phyloP scores from a whole-genome alignment of 2,329 filamentous ascomycete genomes.

The Fusarium nygamai region DNA sequence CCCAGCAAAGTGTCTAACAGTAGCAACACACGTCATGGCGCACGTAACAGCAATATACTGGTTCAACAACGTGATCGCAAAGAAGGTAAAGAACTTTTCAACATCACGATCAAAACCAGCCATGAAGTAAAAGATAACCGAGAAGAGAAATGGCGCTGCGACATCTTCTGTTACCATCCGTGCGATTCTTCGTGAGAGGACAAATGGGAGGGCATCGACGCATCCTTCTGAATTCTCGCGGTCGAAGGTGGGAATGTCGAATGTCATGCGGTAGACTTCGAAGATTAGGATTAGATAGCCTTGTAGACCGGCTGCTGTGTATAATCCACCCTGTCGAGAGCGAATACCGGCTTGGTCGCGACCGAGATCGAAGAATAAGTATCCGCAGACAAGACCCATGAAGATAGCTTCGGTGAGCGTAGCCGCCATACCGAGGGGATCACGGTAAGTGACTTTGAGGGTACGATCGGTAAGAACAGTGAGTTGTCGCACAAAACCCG shows the following conservation, averaged over 20 bases:
- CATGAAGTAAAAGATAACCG: slow-evolving; percentile 81
- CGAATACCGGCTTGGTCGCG: slow-evolving; percentile 76
- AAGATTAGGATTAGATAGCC: slow-evolving; percentile 81
- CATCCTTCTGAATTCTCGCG: slow-evolving; percentile 79
- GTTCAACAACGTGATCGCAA: slow-evolving; percentile 72
- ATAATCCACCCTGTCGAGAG: slow-evolving; percentile 77
- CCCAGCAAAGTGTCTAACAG: slow-evolving; percentile 73
- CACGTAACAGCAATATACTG: slow-evolving; percentile 80
- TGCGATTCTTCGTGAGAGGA: slow-evolving; percentile 75
- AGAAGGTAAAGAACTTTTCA: slow-evolving; percentile 76
- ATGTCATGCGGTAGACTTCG: slow-evolving; percentile 78
- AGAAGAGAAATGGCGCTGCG: slow-evolving; percentile 76
- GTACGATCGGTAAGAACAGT: slow-evolving; percentile 74
- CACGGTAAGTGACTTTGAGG: slow-evolving; percentile 77
- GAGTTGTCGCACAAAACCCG: slow-evolving; percentile 70
- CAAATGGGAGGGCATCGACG: slow-evolving; percentile 73
- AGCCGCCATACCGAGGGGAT: slow-evolving; percentile 79
- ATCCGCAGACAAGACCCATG: slow-evolving; percentile 78
- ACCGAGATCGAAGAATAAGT: slow-evolving; percentile 75
- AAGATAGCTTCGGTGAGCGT: slow-evolving; percentile 74
- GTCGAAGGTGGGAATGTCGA: slow-evolving; percentile 80
- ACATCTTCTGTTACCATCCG: slow-evolving; percentile 77
- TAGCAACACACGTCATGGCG: slow-evolving; percentile 73
- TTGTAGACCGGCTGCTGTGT: slow-evolving; percentile 76
- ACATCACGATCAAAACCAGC: slow-evolving; percentile 73